Conservation (phyloP, 1,284 basidiomycete species). For the Cryptococcus neoformans region DNA sequence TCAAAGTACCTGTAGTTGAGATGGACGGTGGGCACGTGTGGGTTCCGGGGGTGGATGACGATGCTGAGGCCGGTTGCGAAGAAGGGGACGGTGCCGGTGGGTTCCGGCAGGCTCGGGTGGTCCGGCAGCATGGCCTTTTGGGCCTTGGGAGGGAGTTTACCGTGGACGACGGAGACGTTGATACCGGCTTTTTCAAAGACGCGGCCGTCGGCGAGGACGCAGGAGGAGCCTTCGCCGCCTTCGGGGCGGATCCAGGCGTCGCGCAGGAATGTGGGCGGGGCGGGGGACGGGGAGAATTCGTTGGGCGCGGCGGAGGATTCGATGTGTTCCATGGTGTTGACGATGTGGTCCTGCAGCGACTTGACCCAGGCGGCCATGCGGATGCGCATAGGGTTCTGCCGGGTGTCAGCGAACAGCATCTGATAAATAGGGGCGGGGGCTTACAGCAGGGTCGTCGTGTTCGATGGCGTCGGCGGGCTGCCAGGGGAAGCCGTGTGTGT, state of each 20-base stretch:
- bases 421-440: too few species aligned
- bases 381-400: conserved; percentile 63
- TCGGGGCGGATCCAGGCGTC: conserved; percentile 77
- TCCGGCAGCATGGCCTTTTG: conserved; percentile 93
- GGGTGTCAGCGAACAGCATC: conserved; percentile 3
- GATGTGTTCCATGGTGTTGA: conserved; percentile 70
- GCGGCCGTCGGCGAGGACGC: conserved; percentile 70
- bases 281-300: conserved; percentile 16
- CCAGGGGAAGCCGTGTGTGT: conserved; percentile 35
- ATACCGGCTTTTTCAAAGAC: conserved; percentile 96
- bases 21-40: conserved; percentile 88
- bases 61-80: conserved; percentile 89
- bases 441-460: conserved; percentile 45
- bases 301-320: conserved; percentile 62
- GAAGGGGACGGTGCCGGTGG: conserved; percentile 73
- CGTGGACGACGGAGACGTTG: conserved; percentile 91
- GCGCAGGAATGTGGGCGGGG: conserved; percentile 64
- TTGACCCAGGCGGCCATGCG: conserved; percentile 78
- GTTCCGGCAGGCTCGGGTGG: conserved; percentile 64
- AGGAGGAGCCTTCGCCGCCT: conserved; percentile 84
- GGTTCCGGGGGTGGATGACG: conserved; percentile 92
- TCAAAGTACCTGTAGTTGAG: conserved; percentile 99
- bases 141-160: conserved; percentile 78
- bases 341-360: conserved; percentile 77
- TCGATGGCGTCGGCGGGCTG: conserved; percentile 39